Conservation (phyloP, 1,139 yeast species). For the Suhomyces terraborum region DNA sequence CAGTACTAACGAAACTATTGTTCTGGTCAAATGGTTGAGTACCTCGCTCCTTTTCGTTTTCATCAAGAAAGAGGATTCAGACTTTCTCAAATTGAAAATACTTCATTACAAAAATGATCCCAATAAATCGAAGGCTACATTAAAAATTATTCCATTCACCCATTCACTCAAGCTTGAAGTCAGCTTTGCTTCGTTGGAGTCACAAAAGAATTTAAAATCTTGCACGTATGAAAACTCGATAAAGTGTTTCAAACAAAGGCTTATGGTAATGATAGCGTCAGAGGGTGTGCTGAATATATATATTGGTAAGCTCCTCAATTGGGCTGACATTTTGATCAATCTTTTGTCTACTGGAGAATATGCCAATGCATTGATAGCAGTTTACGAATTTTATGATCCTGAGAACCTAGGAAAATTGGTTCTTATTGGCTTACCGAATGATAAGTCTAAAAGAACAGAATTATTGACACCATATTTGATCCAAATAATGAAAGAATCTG, state of each 20-base stretch:
- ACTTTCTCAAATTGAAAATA: conserved; percentile 3
- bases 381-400: conserved; percentile 52
- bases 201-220: background rate
- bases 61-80: conserved; percentile 11
- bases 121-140: background rate
- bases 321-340: conserved; percentile 69
- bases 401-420: conserved; percentile 42
- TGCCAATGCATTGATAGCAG: conserved; percentile 55
- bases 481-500: conserved; percentile 55
- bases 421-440: conserved; percentile 56
- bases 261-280: conserved; percentile 22
- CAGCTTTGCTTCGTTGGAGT: background rate
- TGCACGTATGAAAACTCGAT: conserved; percentile 19
- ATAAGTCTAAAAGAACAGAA: conserved; percentile 42
- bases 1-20: conserved; percentile 42
- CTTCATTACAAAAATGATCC: conserved; percentile 10
- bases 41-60: conserved; percentile 49
- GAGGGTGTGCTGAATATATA: conserved; percentile 30
- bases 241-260: conserved; percentile 30
- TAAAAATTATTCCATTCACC: conserved; percentile 4
- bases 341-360: conserved; percentile 53
- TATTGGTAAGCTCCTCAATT: conserved; percentile 62
- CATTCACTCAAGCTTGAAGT: conserved; percentile 5
- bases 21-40: conserved; percentile 62
- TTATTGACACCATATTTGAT: conserved; percentile 58